Conservation (phyloP, 108 stramenopile species). For the Skeletonema menzelii region DNA sequence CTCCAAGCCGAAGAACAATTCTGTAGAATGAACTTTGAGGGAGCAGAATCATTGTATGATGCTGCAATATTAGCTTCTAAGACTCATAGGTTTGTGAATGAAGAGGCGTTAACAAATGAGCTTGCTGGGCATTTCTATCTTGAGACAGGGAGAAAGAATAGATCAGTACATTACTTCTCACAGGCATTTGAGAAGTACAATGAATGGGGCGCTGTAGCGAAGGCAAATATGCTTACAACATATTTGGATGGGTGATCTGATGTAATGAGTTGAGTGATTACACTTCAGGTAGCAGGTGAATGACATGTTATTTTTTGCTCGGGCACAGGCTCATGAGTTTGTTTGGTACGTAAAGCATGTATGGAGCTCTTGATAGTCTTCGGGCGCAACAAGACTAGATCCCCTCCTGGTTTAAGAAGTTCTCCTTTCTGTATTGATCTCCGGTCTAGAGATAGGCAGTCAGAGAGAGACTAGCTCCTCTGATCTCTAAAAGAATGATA, state of each 20-base stretch:
- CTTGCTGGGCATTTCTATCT: slow-evolving; percentile 16
- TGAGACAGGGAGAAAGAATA: not conserved
- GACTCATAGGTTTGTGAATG: slow-evolving; percentile 13
- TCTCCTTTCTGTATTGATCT: no score
- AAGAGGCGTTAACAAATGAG: slow-evolving; percentile 17
- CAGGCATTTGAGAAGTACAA: not conserved
- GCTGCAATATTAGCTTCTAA: slow-evolving; percentile 7
- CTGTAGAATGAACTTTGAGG: not conserved
- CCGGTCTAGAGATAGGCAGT: no score
- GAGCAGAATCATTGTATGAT: slow-evolving; percentile 3
- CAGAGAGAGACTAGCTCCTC: no score
- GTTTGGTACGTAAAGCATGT: no score
- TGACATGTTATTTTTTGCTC: no score
- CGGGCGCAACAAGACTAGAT: no score
- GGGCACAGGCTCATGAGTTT: no score
- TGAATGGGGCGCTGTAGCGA: not conserved
- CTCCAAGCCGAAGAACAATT: not conserved
- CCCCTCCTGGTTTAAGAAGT: no score
- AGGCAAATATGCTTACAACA: not conserved
- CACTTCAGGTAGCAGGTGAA: no score
- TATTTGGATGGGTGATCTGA: not conserved
- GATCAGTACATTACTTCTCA: not conserved
- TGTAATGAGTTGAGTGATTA: not conserved
- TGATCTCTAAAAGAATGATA: no score
- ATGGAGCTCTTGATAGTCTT: no score